A percentile compares a stretch with the other conserved stretches of the same genome.
These are phyloP conservation scores for Hyphodiscus hymeniophilus DNA, from an alignment of 495 filamentous ascomycete genomes.

Conservation along the genomic window DNA sequence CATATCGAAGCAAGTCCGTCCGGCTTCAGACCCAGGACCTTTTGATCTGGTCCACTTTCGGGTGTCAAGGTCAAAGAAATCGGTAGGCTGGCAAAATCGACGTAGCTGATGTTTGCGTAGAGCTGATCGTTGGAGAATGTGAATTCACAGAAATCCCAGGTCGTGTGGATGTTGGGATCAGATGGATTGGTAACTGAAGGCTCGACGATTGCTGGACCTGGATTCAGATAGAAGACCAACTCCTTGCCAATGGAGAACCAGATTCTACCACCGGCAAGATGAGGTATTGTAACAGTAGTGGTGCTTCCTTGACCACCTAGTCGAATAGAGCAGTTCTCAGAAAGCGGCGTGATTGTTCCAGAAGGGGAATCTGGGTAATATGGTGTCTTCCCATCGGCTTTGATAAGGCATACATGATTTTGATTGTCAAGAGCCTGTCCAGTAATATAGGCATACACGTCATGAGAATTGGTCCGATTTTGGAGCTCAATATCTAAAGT, in stretches of 20 bases:
- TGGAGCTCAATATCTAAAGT: constrained; percentile 16
- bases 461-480: constrained; percentile 51
- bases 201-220: constrained; percentile 57
- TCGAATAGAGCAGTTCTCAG: constrained; percentile 50
- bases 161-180: constrained; percentile 56
- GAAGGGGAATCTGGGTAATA: constrained; percentile 49
- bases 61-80: constrained; percentile 53
- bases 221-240: constrained; percentile 64
- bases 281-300: constrained; percentile 54
- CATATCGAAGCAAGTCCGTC: constrained; percentile 50
- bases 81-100: constrained; percentile 65
- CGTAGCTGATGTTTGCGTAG: constrained; percentile 67
- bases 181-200: constrained; percentile 56
- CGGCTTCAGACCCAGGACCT: constrained; percentile 49
- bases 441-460: constrained; percentile 61
- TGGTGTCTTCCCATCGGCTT: constrained; percentile 38
- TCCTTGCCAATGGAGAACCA: constrained; percentile 57
- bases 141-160: constrained; percentile 68
- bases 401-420: constrained; percentile 52
- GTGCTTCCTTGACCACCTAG: constrained; percentile 53
- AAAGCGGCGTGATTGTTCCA: constrained; percentile 33
- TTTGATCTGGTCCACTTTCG: constrained; percentile 37
- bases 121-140: constrained; percentile 60
- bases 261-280: constrained; percentile 57
- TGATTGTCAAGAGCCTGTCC: constrained; percentile 55